phyloP scores from a whole-genome alignment of 2,329 filamentous ascomycete genomes.

The Teratosphaeria pseudoeucalypti region DNA sequence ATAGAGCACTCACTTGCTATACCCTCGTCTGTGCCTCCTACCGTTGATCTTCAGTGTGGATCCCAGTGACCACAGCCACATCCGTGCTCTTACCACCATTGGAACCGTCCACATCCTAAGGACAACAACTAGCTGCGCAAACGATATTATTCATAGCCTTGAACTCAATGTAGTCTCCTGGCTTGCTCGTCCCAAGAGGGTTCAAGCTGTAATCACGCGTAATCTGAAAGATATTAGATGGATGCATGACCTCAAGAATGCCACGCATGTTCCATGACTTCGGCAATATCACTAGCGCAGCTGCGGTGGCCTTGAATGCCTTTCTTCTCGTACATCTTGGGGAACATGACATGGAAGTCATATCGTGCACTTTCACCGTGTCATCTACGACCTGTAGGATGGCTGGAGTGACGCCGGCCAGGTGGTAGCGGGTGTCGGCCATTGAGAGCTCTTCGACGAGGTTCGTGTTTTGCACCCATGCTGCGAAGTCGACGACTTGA shows the following conservation, averaged over 20 bases:
- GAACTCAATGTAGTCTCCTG: conserved; percentile 31
- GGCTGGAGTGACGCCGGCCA: conserved; percentile 25
- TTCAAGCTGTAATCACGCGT: conserved; percentile 31
- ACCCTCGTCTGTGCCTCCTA: not conserved
- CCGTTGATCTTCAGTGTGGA: not conserved
- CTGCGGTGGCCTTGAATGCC: conserved; percentile 26
- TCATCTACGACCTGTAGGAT: conserved; percentile 28
- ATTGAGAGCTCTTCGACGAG: conserved; percentile 28
- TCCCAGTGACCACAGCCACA: conserved; percentile 25
- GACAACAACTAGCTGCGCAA: conserved; percentile 29
- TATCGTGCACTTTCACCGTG: conserved; percentile 31
- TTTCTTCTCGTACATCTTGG: conserved; percentile 26
- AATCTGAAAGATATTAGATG: conserved; percentile 34
- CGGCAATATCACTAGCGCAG: conserved; percentile 30
- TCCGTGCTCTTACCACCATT: conserved; percentile 31
- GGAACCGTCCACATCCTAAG: conserved; percentile 29
- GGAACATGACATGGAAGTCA: conserved; percentile 34
- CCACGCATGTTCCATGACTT: conserved; percentile 27
- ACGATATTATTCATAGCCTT: conserved; percentile 27
- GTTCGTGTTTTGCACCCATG: conserved; percentile 24
- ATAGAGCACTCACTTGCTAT: not conserved
- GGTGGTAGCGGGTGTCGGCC: conserved; percentile 30
- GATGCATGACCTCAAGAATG: conserved; percentile 26
- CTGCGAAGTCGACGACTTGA: conserved; percentile 32
- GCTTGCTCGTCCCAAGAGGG: conserved; percentile 25